phyloP scores from a whole-genome alignment of 805 yeast species.

The Debaryomyces prosopidis region DNA sequence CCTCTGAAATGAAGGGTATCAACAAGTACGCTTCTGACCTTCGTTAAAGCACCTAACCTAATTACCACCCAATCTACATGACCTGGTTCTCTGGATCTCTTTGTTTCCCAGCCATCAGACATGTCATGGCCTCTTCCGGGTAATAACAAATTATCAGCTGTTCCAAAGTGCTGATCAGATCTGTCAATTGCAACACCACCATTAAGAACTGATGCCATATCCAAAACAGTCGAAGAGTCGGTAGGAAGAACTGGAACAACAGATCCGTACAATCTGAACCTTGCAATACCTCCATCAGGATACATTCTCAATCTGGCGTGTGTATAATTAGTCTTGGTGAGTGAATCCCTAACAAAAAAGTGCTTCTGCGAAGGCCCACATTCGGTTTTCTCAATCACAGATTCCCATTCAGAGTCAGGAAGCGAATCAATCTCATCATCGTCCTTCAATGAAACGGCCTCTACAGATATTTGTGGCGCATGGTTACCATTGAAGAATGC shows the following conservation, averaged over 20 bases:
- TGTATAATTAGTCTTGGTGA: slow-evolving; percentile 67
- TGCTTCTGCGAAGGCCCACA: slow-evolving; percentile 92
- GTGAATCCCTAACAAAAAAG: slow-evolving; percentile 62
- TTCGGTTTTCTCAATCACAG: slow-evolving; percentile 65
- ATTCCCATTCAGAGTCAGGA: slow-evolving; percentile 60
- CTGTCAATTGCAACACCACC: slow-evolving; percentile 87
- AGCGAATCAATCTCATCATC: slow-evolving; percentile 25
- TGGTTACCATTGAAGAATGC: slow-evolving; percentile 95
- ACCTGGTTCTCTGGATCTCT: slow-evolving; percentile 77
- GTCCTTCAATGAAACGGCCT: slow-evolving; percentile 51
- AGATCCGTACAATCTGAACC: slow-evolving; percentile 85
- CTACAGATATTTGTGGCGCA: slow-evolving; percentile 87
- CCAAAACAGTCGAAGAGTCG: slow-evolving; percentile 49
- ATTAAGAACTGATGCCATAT: slow-evolving; percentile 76
- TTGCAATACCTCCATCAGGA: slow-evolving; percentile 98
- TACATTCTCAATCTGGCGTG: slow-evolving; percentile 87
- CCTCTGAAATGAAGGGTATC: slow-evolving; percentile 96
- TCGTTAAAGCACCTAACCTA: slow-evolving; percentile 67
- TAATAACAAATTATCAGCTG: slow-evolving; percentile 82
- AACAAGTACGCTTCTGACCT: slow-evolving; percentile 59
- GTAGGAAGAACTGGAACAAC: slow-evolving; percentile 71
- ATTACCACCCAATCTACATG: slow-evolving; percentile 93
- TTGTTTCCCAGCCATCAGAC: slow-evolving; percentile 99
- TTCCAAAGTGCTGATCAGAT: slow-evolving; percentile 93
- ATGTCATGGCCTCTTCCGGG: slow-evolving; percentile 96